Conservation (phyloP, 768 basidiomycete genomes). For the Roridomyces roridus region DNA sequence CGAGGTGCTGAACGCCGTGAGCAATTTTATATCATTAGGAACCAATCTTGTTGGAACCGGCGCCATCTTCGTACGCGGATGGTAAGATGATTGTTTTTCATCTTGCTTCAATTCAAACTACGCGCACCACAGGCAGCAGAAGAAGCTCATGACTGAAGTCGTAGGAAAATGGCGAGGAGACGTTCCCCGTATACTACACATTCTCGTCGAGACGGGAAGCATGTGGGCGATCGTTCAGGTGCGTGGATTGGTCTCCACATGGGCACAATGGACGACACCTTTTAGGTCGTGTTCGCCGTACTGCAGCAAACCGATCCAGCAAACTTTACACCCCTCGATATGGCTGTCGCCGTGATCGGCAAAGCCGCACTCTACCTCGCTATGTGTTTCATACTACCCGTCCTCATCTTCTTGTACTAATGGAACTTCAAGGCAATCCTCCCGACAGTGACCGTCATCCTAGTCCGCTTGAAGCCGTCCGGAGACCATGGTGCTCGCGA, state of each 20-base stretch:
- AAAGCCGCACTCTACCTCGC: constrained; percentile 13
- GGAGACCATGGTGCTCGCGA: no score
- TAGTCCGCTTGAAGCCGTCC: constrained; percentile 12
- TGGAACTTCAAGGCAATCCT: constrained; percentile 22
- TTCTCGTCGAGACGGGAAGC: constrained; percentile 18
- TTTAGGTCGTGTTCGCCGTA: background rate
- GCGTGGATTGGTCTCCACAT: background rate
- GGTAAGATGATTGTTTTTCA: no score
- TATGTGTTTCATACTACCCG: background rate
- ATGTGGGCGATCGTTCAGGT: constrained; percentile 19
- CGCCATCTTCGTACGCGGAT: background rate
- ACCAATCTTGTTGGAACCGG: constrained; percentile 11
- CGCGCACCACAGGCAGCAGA: no score
- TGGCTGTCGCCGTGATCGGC: constrained; percentile 12
- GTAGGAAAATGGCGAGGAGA: background rate
- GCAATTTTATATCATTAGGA: background rate
- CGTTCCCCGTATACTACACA: constrained; percentile 7
- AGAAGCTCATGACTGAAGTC: background rate
- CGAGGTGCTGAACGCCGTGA: constrained; percentile 1
- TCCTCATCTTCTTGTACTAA: background rate
- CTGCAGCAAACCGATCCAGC: background rate
- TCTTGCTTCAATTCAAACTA: no score
- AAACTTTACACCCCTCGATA: background rate
- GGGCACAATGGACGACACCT: background rate
- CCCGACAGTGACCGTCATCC: constrained; percentile 18